Evolutionary conservation across 208 protist genomes (phyloP).

Genomic region (Crithidia brevicula): DNA sequence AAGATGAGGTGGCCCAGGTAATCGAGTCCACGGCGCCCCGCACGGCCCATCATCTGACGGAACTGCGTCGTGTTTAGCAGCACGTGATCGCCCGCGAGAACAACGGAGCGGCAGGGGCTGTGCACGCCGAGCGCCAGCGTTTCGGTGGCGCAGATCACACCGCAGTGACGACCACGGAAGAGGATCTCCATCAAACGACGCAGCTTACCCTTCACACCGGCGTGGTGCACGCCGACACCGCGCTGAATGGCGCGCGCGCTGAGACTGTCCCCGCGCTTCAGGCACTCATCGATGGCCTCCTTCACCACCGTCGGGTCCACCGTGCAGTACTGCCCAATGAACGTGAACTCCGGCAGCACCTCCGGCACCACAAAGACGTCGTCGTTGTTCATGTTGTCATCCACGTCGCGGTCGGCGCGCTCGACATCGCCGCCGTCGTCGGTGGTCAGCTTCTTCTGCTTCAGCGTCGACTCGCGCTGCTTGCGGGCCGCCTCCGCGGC

Average conservation of each 20-base stretch:
- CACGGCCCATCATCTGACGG: constrained; percentile 96
- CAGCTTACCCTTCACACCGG: constrained; percentile 88
- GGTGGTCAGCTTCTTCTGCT: constrained; percentile 75
- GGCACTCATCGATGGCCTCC: constrained; percentile 65
- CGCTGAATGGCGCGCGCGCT: constrained; percentile 74
- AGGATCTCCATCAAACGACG: constrained; percentile 91
- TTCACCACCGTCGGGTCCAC: constrained; percentile 48
- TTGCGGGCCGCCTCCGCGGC: constrained; percentile 57
- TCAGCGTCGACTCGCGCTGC: constrained; percentile 78
- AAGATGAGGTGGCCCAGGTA: constrained; percentile 94
- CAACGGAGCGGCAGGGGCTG: constrained; percentile 95
- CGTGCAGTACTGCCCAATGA: constrained; percentile 67
- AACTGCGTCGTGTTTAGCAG: constrained; percentile 94
- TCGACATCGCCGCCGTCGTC: constrained; percentile 78
- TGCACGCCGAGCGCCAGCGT: constrained; percentile 96
- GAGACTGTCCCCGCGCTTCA: constrained; percentile 72
- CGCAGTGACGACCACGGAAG: constrained; percentile 90
- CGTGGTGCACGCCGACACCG: constrained; percentile 94
- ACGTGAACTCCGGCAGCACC: constrained; percentile 89
- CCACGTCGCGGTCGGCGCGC: constrained; percentile 51
- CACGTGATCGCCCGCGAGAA: constrained; percentile 92
- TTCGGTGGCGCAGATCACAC: constrained; percentile 94
- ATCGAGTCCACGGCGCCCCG: constrained; percentile 96
- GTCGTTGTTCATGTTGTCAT: constrained; percentile 46
- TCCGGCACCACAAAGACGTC: constrained; percentile 78